Percentiles rank a stretch among this genome's conserved stretches.
Conservation (phyloP, 169 alveolate genomes). For the Eimeria tenella region DNA sequence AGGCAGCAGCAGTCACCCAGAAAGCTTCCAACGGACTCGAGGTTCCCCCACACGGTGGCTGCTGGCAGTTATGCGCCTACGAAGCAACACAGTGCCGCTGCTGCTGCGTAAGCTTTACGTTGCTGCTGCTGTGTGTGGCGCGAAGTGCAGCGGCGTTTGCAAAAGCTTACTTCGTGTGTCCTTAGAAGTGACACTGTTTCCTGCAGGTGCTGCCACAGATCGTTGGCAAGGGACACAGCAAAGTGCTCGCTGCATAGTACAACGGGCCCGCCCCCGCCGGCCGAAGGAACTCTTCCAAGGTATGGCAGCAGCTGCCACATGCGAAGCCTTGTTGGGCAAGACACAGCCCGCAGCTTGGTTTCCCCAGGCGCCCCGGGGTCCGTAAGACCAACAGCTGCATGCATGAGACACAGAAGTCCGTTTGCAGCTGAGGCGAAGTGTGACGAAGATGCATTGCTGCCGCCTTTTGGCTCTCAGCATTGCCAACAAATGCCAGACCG, state of each 20-base stretch:
- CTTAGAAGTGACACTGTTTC: background rate
- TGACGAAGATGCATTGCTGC: slow-evolving; percentile 11
- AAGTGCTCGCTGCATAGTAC: background rate
- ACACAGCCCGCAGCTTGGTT: background rate
- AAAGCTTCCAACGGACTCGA: background rate
- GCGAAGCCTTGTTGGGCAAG: background rate
- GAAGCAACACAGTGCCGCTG: background rate
- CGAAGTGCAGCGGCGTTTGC: background rate
- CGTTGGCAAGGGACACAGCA: background rate
- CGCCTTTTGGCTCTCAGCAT: background rate
- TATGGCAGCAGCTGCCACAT: background rate
- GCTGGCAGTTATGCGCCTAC: background rate
- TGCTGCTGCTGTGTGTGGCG: background rate
- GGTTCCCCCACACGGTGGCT: background rate
- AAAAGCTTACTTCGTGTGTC: background rate
- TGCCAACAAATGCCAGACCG: background rate
- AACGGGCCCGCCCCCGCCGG: background rate
- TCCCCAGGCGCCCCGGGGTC: background rate
- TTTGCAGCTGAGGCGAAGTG: slow-evolving; percentile 33
- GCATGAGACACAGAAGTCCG: slow-evolving; percentile 20
- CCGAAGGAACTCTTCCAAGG: background rate
- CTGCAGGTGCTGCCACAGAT: background rate
- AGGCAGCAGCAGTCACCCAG: slow-evolving; percentile 13
- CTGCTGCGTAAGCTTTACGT: background rate
- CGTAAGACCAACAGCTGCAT: background rate